Evolutionary conservation across 2,329 filamentous ascomycete species (phyloP), one percentile per base, ranked within the genome.

Genomic region (Stenocarpella maydis): DNA sequence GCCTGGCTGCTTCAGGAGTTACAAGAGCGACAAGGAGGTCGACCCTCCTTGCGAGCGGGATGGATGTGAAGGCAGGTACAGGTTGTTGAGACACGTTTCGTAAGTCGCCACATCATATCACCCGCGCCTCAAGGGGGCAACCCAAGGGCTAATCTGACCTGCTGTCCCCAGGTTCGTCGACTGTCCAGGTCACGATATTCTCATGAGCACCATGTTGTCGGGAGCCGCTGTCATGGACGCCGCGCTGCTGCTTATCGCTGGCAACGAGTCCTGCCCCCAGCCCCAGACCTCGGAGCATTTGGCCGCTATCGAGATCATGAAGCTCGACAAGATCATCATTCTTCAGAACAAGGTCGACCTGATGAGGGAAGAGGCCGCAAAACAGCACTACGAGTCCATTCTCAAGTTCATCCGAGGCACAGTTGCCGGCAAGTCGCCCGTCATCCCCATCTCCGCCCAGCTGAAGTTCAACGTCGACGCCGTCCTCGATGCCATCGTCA

Each of bases 121-220:
- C 28, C 17, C 21, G 34, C 53, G 49, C 39, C 7, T 37, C 37
- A 6, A 28, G 43, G 39, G 45, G 71, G 39, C 37, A 39, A 68
- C 69, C n/a, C 28, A 34, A 47, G 73, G n/a, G 39, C 77, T 80
- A 69, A 80, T 70, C 31, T 71, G 49, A 63, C 28, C 5, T 37
- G 17, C 28, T 37, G n/a, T 41, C 72, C 75, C 65, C 74, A 95
- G 93, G 19, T 99, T 98, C 81, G 96, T 98, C 75, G 96, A 98
- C 83, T 98, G 96, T 87, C 96, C 96, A 69, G 96, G 96, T 82
- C 96, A 99, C 93, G 96, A 99, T 85, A 99, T 99, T 94, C 95
- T 99, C 81, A 99, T 99, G 96, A 98, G 95, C 84, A 99, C 96
- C 77, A 99, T 99, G 96, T 91, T 99, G 87, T 99, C 96, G 79